Base-by-base conservation (phyloP, 768 basidiomycete genomes). In the Termitomyces bulborhizus region DNA sequence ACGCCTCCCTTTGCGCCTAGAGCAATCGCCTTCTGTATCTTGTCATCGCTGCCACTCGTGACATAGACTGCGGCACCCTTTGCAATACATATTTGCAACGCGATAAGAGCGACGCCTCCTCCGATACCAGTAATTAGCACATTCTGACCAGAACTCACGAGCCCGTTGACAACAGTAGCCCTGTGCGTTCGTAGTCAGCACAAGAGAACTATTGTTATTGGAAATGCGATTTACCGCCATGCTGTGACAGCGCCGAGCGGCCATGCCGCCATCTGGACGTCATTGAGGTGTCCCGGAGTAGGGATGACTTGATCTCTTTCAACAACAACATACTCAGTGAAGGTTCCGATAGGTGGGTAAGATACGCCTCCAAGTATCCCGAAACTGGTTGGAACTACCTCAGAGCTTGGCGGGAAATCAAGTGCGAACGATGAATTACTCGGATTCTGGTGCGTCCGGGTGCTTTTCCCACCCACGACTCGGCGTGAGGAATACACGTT, bases 61-160 rank as follows among this genome's bases (percentile, higher is more conserved):
- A 93, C 89, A 66, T 85, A 93, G n/a, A 93, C 89, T 34, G 79
- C 79, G 1, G 88, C 86, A 29, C 91, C 88, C 52, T 77, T 78
- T 0, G 88, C 90, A 3, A 91, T 62, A 65, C 84, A 88, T 8
- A 93, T 68, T 66, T 94, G 90, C 57, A 93, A 69, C 0, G 87
- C 84, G 40, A 82, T 62, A 29, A 93, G 74, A 0, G 92, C 92
- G 39, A 94, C 92, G 12, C 92, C 91, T 18, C 91, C 91, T 24
- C 90, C 90, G 43, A 88, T 82, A 16, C 90, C 90, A 0, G 88
- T 90, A 56, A 94, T 85, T 44, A 93, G 79, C 40, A 94, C 76
- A 51, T 85, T 86, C 36, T 92, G 82, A 6, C 83, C 88, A 13
- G 70, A 62, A 50, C 79, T 57, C 13, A 91, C 83, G 4, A 75